Conservation (phyloP, 2,329 filamentous ascomycete genomes). For the Fonsecaea monophora region DNA sequence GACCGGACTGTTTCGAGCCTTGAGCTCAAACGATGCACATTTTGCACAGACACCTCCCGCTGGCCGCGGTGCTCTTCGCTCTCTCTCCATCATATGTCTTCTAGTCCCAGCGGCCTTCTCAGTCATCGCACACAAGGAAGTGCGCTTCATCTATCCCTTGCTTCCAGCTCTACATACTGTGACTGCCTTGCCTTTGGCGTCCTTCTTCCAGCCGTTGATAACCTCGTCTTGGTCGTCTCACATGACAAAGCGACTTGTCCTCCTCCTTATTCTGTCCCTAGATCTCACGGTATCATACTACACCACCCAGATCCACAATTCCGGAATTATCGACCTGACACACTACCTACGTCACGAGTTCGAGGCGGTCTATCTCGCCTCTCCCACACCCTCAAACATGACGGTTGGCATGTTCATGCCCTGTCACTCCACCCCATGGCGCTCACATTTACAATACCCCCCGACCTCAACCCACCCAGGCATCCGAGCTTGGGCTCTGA, state of each 20-base stretch:
- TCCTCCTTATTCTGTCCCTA: constrained; percentile 64
- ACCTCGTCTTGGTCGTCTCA: constrained; percentile 42
- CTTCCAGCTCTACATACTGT: constrained; percentile 85
- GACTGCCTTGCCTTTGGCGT: constrained; percentile 69
- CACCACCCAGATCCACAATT: constrained; percentile 77
- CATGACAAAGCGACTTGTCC: constrained; percentile 59
- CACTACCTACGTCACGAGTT: constrained; percentile 77
- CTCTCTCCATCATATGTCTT: constrained; percentile 65
- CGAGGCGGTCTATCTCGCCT: constrained; percentile 61
- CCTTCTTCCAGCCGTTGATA: constrained; percentile 19
- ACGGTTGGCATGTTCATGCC: constrained; percentile 85
- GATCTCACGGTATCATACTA: constrained; percentile 78
- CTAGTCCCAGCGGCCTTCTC: constrained; percentile 71
- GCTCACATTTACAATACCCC: constrained; percentile 80
- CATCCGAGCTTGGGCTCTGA: constrained; percentile 81
- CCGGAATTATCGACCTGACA: constrained; percentile 77
- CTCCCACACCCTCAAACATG: constrained; percentile 49
- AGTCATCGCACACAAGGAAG: constrained; percentile 90
- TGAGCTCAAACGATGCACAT: constrained; percentile 30
- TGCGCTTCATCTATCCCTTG: constrained; percentile 93
- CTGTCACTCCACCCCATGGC: constrained; percentile 96
- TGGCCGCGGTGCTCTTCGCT: constrained; percentile 48
- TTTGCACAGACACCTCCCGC: constrained; percentile 18
- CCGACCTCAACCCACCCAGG: constrained; percentile 40
- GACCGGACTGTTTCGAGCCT: constrained; percentile 65